A percentile compares a stretch with the other conserved stretches of the same genome.
phyloP scores from a whole-genome alignment of 305 asterid species.

The Fraxinus baroniana region DNA sequence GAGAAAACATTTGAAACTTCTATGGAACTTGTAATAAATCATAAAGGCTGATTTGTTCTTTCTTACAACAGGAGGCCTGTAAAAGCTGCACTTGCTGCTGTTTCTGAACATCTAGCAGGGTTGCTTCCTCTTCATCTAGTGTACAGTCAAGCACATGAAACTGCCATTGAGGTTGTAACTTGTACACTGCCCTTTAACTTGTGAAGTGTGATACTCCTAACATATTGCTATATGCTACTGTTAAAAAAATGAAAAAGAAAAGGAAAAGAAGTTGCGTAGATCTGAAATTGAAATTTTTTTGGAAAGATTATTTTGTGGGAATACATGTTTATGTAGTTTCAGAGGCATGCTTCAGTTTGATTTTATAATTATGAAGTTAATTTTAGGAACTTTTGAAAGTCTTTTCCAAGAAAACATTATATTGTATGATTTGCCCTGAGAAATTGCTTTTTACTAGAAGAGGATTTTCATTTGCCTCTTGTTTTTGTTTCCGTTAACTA shows the following conservation, averaged over 20 bases:
- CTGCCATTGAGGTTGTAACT: conserved; percentile 78
- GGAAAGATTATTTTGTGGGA: background rate
- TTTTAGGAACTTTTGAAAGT: background rate
- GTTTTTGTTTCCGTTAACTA: background rate
- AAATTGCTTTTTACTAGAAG: background rate
- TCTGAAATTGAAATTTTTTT: background rate
- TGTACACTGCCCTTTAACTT: conserved; percentile 19
- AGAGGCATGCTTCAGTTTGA: background rate
- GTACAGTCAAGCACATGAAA: conserved; percentile 92
- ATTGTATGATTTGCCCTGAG: background rate
- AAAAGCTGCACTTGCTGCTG: conserved; percentile 96
- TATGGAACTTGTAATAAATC: conserved; percentile 18
- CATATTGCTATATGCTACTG: conserved; percentile 6
- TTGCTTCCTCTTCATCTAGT: conserved; percentile 98
- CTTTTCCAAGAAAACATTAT: background rate
- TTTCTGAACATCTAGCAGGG: conserved; percentile 92
- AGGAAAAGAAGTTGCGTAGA: background rate
- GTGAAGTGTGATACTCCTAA: conserved; percentile 17
- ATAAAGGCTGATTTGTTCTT: conserved; percentile 15
- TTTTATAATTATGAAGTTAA: background rate
- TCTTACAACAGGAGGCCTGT: conserved; percentile 75
- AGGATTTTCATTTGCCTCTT: background rate
- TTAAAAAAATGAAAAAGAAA: background rate
- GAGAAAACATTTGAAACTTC: background rate
- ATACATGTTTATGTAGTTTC: background rate